Conservation (phyloP, 208 protist genomes). For the Acanthamoeba royreba region DNA sequence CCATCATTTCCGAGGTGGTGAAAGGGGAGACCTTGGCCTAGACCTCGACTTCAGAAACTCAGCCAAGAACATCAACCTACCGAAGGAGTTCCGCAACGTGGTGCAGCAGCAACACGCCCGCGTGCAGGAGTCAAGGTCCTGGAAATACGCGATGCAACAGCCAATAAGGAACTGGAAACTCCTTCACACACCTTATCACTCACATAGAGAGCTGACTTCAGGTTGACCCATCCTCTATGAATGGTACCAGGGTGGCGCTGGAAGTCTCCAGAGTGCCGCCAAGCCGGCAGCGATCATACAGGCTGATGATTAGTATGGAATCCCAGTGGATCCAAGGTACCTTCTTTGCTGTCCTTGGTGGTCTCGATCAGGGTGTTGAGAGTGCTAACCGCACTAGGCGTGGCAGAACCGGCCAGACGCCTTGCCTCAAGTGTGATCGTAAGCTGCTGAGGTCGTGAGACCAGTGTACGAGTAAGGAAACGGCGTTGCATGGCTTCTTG, state of each 20-base stretch:
- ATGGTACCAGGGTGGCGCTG: not conserved
- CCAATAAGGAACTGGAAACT: not conserved
- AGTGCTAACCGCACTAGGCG: not conserved
- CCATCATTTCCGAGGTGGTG: not conserved
- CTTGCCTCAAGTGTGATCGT: not conserved
- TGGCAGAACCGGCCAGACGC: not conserved
- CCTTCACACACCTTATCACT: not conserved
- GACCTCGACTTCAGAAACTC: no score
- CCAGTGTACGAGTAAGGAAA: not conserved
- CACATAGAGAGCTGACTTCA: not conserved
- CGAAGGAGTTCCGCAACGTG: no score
- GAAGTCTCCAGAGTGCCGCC: not conserved
- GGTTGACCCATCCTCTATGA: not conserved
- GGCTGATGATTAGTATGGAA: no score
- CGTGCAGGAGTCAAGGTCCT: no score
- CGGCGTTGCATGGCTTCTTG: not conserved
- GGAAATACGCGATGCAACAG: no score
- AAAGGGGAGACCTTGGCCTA: no score
- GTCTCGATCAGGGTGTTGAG: constrained; percentile 18
- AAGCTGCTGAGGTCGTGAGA: not conserved
- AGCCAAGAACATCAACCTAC: no score
- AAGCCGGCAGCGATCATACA: not conserved
- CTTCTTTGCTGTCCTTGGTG: constrained; percentile 11
- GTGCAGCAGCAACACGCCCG: no score
- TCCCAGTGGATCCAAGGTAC: no score